A percentile compares a stretch with the other conserved stretches of the same genome.
Evolutionary conservation across 2,329 filamentous ascomycete species (phyloP).

Genomic region (Pestalotiopsis sp.): DNA sequence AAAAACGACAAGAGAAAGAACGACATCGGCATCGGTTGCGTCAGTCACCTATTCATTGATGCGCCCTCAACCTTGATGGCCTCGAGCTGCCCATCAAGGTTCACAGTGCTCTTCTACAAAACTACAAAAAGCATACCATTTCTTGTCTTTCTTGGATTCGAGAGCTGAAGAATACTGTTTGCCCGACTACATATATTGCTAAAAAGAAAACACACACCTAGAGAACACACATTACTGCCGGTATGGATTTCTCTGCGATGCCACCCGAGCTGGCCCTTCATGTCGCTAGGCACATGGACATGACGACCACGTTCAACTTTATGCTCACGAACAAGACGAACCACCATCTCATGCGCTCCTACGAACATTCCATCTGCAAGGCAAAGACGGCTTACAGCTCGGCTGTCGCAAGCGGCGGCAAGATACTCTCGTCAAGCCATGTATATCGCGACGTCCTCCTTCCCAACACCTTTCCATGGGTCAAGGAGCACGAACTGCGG

Average conservation of each 20-base stretch:
- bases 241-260: constrained; percentile 15
- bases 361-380: constrained; percentile 24
- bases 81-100: constrained; percentile 7
- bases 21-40: not conserved
- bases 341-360: constrained; percentile 8
- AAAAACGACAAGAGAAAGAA: not conserved
- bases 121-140: not conserved
- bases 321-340: constrained; percentile 23
- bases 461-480: constrained; percentile 19
- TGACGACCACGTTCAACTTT: constrained; percentile 19
- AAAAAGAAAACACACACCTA: not conserved
- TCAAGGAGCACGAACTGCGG: constrained; percentile 26
- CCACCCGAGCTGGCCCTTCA: constrained; percentile 24
- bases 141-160: not conserved
- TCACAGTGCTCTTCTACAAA: not conserved
- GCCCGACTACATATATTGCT: not conserved
- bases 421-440: constrained; percentile 23
- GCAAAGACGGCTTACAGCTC: constrained; percentile 5
- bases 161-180: not conserved
- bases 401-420: constrained; percentile 16
- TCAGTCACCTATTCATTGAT: not conserved
- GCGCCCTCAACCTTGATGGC: constrained; percentile 9
- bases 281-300: constrained; percentile 25
- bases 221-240: not conserved
- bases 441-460: constrained; percentile 17